phyloP scores from a whole-genome alignment of 2,329 filamentous ascomycete genomes.

The Hymenoscyphus fructigenus region DNA sequence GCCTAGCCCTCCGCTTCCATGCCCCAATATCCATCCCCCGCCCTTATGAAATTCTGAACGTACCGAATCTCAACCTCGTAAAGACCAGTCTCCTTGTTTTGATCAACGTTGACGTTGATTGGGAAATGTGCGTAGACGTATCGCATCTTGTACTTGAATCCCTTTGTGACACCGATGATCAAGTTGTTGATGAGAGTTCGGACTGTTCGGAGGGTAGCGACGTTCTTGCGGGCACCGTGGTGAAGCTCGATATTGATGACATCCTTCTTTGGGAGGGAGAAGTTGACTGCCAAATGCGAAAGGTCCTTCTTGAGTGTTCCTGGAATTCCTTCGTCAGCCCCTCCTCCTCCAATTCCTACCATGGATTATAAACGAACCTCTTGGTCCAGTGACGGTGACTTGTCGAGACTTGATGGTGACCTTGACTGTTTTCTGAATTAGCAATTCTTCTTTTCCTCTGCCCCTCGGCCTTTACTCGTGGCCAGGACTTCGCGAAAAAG shows the following conservation, averaged over 20 bases:
- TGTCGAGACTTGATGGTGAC: constrained; percentile 94
- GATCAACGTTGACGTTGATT: constrained; percentile 99
- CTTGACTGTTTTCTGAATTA: constrained; percentile 71
- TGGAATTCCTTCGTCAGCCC: constrained; percentile 43
- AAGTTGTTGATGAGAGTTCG: constrained; percentile 98
- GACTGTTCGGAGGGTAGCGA: constrained; percentile 97
- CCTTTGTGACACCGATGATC: constrained; percentile 97
- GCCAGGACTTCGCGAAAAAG: neutral
- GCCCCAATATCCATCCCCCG: neutral
- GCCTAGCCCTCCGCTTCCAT: neutral
- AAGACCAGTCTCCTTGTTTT: constrained; percentile 86
- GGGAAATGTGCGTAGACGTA: constrained; percentile 99
- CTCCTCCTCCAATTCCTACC: constrained; percentile 19
- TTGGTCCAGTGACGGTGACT: constrained; percentile 95
- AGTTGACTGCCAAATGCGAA: constrained; percentile 93
- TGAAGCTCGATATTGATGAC: constrained; percentile 96
- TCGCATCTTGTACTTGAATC: constrained; percentile 99
- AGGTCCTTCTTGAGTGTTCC: constrained; percentile 97
- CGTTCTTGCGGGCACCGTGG: constrained; percentile 96
- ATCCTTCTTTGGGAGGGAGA: constrained; percentile 82
- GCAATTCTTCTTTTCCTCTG: constrained; percentile 31
- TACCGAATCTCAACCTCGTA: constrained; percentile 97
- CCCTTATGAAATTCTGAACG: constrained; percentile 37
- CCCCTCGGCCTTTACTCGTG: neutral
- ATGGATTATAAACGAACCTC: constrained; percentile 58